phyloP scores from a whole-genome alignment of 1,284 basidiomycete species.

The Cutaneotrichosporon mucoides region DNA sequence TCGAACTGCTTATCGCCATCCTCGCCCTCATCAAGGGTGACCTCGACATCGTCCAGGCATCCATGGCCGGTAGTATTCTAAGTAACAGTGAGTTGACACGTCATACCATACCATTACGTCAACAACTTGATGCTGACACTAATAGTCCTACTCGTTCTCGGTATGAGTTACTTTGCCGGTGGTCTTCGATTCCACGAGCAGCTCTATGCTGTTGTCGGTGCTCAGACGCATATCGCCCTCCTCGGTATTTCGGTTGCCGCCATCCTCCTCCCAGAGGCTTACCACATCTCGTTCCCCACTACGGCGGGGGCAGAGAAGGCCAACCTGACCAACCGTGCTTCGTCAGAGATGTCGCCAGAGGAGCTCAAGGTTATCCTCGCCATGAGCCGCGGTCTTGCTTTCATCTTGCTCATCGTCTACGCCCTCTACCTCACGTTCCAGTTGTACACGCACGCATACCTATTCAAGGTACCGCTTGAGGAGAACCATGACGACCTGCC shows the following conservation, averaged over 20 bases:
- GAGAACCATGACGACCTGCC: constrained; percentile 35
- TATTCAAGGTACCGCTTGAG: constrained; percentile 51
- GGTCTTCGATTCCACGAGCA: constrained; percentile 63
- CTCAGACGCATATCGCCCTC: constrained; percentile 75
- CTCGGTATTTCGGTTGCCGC: constrained; percentile 67
- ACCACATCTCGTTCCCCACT: constrained; percentile 52
- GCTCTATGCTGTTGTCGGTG: constrained; percentile 61
- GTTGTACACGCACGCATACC: constrained; percentile 60
- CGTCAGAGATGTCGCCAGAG: constrained; percentile 5
- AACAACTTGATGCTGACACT: no score
- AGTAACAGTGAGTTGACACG: constrained; percentile 52
- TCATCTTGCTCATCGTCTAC: constrained; percentile 60
- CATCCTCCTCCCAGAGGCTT: constrained; percentile 69
- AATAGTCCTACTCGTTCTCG: constrained; percentile 65
- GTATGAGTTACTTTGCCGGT: constrained; percentile 59
- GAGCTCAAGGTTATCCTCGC: constrained; percentile 45
- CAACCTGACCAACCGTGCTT: not conserved
- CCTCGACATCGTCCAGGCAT: constrained; percentile 72
- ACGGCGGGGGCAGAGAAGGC: constrained; percentile 19
- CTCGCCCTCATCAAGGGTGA: constrained; percentile 76
- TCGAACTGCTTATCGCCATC: constrained; percentile 61
- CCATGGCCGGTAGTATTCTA: constrained; percentile 60
- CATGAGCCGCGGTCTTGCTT: constrained; percentile 53
- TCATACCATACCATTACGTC: no score
- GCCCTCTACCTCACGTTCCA: constrained; percentile 46